A percentile compares a stretch with the other conserved stretches of the same genome.
These are phyloP conservation scores for Penicillium steckii DNA, from an alignment of 495 filamentous ascomycete species.

Conservation along the genomic window DNA sequence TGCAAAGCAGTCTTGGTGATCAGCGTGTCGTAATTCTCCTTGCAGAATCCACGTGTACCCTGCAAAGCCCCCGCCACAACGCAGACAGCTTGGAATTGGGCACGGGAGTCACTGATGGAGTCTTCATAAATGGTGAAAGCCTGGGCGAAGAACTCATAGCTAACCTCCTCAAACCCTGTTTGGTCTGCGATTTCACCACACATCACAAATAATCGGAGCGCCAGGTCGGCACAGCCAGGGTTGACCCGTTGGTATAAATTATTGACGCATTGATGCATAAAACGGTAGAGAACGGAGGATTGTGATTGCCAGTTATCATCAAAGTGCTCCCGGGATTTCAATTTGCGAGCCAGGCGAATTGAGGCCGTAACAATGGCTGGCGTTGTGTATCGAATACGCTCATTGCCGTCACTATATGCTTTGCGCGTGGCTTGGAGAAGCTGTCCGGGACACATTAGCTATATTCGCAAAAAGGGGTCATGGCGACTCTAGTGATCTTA, in stretches of 20 bases:
- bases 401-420: conserved; percentile 88
- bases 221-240: conserved; percentile 77
- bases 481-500: conserved; percentile 20
- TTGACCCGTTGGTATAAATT: conserved; percentile 87
- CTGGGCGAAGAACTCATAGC: conserved; percentile 98
- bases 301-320: conserved; percentile 94
- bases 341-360: conserved; percentile 83
- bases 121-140: conserved; percentile 99
- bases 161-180: conserved; percentile 89
- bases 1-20: conserved; percentile 97
- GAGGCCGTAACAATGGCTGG: conserved; percentile 89
- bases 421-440: conserved; percentile 87
- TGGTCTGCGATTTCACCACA: conserved; percentile 93
- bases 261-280: conserved; percentile 83
- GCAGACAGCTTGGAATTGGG: conserved; percentile 97
- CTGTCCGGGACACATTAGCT: conserved; percentile 35
- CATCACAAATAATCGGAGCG: conserved; percentile 82
- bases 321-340: conserved; percentile 89
- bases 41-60: conserved; percentile 79
- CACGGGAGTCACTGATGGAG: conserved; percentile 87
- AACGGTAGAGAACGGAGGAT: conserved; percentile 86
- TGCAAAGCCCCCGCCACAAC: conserved; percentile 89
- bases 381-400: conserved; percentile 91
- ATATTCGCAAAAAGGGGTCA: background rate
- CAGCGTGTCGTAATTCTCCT: conserved; percentile 97